Evolutionary conservation across 176 grass and related monocot species (phyloP).

Genomic region (Thinopyrum elongatum): DNA sequence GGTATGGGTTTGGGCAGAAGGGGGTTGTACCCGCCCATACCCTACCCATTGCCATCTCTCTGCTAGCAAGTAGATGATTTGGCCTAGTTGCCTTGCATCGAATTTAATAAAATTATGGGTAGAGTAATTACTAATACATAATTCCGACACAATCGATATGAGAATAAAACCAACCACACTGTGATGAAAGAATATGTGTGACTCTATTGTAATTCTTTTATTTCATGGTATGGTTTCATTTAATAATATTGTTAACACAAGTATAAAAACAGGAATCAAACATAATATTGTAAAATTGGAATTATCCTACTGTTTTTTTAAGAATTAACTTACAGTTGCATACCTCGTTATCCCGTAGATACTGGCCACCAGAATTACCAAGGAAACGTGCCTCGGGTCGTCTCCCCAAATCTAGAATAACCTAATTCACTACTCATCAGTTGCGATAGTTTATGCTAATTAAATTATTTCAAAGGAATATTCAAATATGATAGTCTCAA

Average conservation of each 20-base stretch:
- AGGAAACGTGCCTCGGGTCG: constrained; percentile 94
- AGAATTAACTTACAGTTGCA: not conserved
- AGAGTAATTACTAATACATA: not conserved
- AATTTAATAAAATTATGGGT: not conserved
- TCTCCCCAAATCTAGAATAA: constrained; percentile 92
- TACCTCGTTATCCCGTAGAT: constrained; percentile 88
- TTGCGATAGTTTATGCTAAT: not conserved
- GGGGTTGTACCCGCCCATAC: no score
- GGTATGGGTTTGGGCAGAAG: no score
- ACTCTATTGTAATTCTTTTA: not conserved
- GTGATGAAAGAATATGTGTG: not conserved
- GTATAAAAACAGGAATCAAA: not conserved
- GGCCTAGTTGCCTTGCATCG: not conserved
- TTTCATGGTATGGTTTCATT: not conserved
- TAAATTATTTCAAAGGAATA: not conserved
- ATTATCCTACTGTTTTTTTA: not conserved
- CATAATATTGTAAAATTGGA: not conserved
- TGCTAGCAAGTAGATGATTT: not conserved
- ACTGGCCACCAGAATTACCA: constrained; percentile 75
- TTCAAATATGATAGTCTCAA: not conserved
- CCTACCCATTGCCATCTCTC: no score
- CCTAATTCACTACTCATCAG: constrained; percentile 42
- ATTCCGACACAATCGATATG: not conserved
- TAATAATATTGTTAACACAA: not conserved
- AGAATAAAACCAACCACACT: not conserved